Percentiles rank a stretch among this genome's conserved stretches.
These are phyloP conservation scores for Mortierella sp. DNA, from an alignment of 371 early-diverging fungal genomes.

Conservation along the genomic window DNA sequence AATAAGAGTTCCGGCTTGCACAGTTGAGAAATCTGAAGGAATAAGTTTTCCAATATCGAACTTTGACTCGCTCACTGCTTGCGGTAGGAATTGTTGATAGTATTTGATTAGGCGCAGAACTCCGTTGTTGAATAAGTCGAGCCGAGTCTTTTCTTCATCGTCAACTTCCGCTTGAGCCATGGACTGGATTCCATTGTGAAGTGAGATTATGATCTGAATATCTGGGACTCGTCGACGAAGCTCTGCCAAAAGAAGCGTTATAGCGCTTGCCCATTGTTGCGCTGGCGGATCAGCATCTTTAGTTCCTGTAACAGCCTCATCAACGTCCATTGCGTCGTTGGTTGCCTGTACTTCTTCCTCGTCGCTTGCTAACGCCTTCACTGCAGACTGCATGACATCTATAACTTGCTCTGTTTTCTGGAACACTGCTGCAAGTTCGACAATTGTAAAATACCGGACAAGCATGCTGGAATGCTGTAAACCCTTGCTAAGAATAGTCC, in stretches of 20 bases:
- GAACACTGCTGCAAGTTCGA: slow-evolving; percentile 70
- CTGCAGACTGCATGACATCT: slow-evolving; percentile 45
- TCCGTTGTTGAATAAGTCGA: slow-evolving; percentile 64
- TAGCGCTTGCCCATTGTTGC: slow-evolving; percentile 46
- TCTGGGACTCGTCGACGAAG: slow-evolving; percentile 82
- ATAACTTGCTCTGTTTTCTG: slow-evolving; percentile 72
- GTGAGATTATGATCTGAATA: slow-evolving; percentile 71
- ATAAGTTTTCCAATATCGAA: slow-evolving; percentile 83
- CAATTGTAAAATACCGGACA: slow-evolving; percentile 75
- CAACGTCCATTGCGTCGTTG: slow-evolving; percentile 19
- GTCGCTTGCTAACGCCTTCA: slow-evolving; percentile 28
- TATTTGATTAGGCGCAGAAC: slow-evolving; percentile 72
- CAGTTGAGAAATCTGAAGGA: slow-evolving; percentile 71
- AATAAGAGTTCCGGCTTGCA: slow-evolving; percentile 68
- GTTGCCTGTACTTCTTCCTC: slow-evolving; percentile 18
- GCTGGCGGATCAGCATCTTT: slow-evolving; percentile 36
- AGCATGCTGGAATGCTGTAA: slow-evolving; percentile 77
- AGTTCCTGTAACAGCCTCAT: slow-evolving; percentile 7
- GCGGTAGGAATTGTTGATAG: slow-evolving; percentile 78
- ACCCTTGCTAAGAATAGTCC: slow-evolving; percentile 70
- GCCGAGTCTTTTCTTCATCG: slow-evolving; percentile 56
- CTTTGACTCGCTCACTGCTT: slow-evolving; percentile 74
- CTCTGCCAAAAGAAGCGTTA: slow-evolving; percentile 62
- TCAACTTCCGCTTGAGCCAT: slow-evolving; percentile 6
- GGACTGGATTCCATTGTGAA: slow-evolving; percentile 60